A percentile compares a stretch with the other conserved stretches of the same genome.
Evolutionary conservation across 2,329 filamentous ascomycete genomes (phyloP).

Genomic region (Colletotrichum spaethianum): DNA sequence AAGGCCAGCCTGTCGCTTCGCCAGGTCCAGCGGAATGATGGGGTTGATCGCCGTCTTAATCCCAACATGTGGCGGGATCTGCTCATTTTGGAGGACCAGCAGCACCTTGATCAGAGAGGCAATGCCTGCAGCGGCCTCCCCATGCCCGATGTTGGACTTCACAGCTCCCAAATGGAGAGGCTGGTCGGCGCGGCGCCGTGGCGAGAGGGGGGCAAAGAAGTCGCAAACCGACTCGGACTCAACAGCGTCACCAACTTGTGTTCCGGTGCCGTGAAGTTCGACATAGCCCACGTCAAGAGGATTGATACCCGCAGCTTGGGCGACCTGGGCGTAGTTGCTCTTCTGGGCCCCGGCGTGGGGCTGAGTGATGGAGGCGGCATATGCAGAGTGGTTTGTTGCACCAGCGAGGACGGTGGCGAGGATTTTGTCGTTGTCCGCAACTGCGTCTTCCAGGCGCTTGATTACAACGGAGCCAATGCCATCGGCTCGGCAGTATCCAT

Average conservation of each 20-base stretch:
- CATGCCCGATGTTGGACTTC: conserved; percentile 59
- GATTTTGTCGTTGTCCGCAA: conserved; percentile 58
- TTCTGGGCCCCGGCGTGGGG: conserved; percentile 32
- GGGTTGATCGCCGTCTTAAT: conserved; percentile 76
- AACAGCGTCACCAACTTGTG: conserved; percentile 48
- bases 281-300: conserved; percentile 46
- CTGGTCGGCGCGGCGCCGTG: background rate
- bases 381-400: conserved; percentile 57
- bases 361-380: conserved; percentile 55
- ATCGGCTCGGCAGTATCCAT: conserved; percentile 64
- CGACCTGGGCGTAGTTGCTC: conserved; percentile 48
- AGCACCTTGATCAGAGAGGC: conserved; percentile 46
- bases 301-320: conserved; percentile 48
- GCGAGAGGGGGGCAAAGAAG: conserved; percentile 26
- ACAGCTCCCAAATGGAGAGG: conserved; percentile 20
- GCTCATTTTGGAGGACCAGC: conserved; percentile 43
- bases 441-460: conserved; percentile 59
- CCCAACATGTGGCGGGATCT: conserved; percentile 65
- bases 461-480: conserved; percentile 57
- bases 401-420: conserved; percentile 53
- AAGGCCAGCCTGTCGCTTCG: conserved; percentile 69
- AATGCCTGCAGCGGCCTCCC: conserved; percentile 43
- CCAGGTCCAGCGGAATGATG: conserved; percentile 68
- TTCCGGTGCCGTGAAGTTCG: conserved; percentile 59
- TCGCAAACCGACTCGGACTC: conserved; percentile 42